Base-by-base conservation (phyloP, 2,329 filamentous ascomycete species). In the Curvularia eragrostidis region DNA sequence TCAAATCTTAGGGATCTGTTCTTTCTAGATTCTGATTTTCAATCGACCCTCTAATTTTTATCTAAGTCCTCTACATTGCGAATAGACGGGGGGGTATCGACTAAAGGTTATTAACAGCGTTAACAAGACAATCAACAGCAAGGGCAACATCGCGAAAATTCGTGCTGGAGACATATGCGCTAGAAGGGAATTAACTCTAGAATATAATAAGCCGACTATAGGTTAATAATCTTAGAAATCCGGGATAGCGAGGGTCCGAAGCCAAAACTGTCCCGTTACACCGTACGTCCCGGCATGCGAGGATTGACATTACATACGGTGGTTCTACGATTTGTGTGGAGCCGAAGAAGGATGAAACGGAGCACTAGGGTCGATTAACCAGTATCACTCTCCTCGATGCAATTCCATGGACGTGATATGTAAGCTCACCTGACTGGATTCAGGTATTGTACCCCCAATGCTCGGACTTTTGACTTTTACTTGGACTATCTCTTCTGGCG, bases 351-450 rank as follows among this genome's bases (percentile, higher is more conserved):
- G 61, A 28, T 76, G 72, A 72, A 61, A 71, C 28, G 72, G 47
- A 72, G 47, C 32, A 70, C 55, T 75, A 70, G 72, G 66, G 52
- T 44, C 54, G 63, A 26, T 46, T 76, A 47, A 59, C 67, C 41
- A 58, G 44, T 34, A 66, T 62, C 48, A 69, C 58, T 19, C 9
- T 55, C 13, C 42, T 57, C 41, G 74, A 76, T 7, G 65, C 74
- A 65, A 70, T 75, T 49, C 73, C 74, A 56, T 75, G 73, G 72
- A 44, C 48, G 58, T 76, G 73, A 72, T 62, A 38, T n/a, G 23
- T 69, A 48, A 67, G 58, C 52, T 53, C 69, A 50, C 60, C 15
- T 70, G 61, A 71, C 59, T 21, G n/a, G 13, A 51, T 28, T 28
- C 47, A 73, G 71, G 39, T 73, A 66, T 53, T 72, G 69, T 61